Evolutionary conservation across 257 asterid species (phyloP), one percentile per base, ranked within the genome.

Genomic region (Petunia secreta): DNA sequence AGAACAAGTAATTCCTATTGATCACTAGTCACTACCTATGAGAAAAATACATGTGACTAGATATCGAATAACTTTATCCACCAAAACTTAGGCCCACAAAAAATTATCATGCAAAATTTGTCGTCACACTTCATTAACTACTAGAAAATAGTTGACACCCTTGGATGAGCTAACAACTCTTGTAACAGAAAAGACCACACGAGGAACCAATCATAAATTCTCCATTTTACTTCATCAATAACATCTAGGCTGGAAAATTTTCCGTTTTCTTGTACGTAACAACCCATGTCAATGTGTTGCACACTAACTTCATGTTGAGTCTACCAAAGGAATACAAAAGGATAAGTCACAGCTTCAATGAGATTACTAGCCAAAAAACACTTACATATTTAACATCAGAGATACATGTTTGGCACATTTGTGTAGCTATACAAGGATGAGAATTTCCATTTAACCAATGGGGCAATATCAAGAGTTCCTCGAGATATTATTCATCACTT

Each of bases 381-480:
- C 5, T 25, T 48, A 46, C 62, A 50, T 48, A 10, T 48, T 71
- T 34, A 43, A 48, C 62, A 48, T 11, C 62, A 73, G 13, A 36
- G 62, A 15, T 73, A 73, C 34, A 50, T 13, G 36, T 50, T 11
- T 50, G 14, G 78, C 63, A 48, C 62, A 36, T 34, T 73, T 52
- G 46, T 73, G 78, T 50, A 73, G 78, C 63, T 73, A 73, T 73
- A 73, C 78, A 73, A 73, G 62, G 13, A 73, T 36, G 62, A 34
- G 77, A 68, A 16, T 50, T 34, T 13, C 1, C 13, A 46, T 73
- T 50, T 5, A 65, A 73, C 46, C 62, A 10, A 48, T 36, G 15
- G 8, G 3, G 4, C 16, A 63, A 10, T 37, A 63, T 73, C 77
- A 73, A 73, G 78, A 73, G 36, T 73, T 48, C 44, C 46, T 64